Evolutionary conservation across 768 basidiomycete genomes (phyloP), one percentile per base, ranked within the genome.

Genomic region (Obba rivulosa): DNA sequence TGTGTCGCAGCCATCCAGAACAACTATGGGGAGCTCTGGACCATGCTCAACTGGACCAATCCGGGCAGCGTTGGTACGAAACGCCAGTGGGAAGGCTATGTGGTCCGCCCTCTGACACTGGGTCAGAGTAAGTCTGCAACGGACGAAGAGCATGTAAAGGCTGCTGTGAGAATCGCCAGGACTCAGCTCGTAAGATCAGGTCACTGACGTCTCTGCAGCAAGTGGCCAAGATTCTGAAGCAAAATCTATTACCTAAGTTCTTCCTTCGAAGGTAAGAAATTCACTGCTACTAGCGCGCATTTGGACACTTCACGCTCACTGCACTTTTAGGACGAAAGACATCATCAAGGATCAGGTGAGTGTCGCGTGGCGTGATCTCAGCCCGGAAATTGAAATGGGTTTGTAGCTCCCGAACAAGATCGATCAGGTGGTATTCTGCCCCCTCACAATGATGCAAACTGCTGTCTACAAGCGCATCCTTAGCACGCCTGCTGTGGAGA

Each of bases 361-460:
- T 38, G 21, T 20, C 20, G 7, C 20, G 18, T 53, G 2, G 51
- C 11, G 43, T 40, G 34, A 24, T 11, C 23, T 10, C 13, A 2
- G 21, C 13, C 21, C 43, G 43, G 7, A 38, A 28, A 18, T 50
- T 8, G 45, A 1, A 16, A 8, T 8, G 1, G 14, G 48, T 8
- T 13, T 34, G 2, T 57, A 94, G 86, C 74, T 98, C 2, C 95
- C 95, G 1, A 73, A 75, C 52, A 99, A 99, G 70, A 77, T 77
- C 0, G 95, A 99, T 56, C 73, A 92, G 59, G 87, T 97, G 13
- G 91, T 96, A 4, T 95, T 97, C 59, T 99, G 95, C 59, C 94
- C 92, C 14, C 68, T 98, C 42, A 87, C 87, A 0, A 49, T 69
- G 0, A 73, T 68, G 31, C 94, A 96, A 66, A 77, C 81, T 23